phyloP scores from a whole-genome alignment of 768 basidiomycete genomes.

The Mrakia gelida region DNA sequence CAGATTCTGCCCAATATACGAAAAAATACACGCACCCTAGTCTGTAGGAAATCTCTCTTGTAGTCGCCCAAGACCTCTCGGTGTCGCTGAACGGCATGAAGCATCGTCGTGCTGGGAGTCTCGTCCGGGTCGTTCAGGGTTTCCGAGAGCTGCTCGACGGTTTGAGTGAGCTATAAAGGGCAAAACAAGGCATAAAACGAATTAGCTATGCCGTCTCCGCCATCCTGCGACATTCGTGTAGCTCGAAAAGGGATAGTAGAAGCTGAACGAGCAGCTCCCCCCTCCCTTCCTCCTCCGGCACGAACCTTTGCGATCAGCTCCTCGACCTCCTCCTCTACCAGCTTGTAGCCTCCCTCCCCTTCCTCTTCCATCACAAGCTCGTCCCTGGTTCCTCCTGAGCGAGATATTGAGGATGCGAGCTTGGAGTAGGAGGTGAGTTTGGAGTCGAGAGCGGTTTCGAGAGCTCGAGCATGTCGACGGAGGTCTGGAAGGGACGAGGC shows the following conservation, averaged over 20 bases:
- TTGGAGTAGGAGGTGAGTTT: conserved; percentile 89
- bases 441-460: conserved; percentile 85
- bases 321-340: conserved; percentile 79
- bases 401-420: conserved; percentile 57
- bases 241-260: too few relatives aligned
- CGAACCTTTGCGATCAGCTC: conserved; percentile 78
- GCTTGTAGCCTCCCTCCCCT: conserved; percentile 59
- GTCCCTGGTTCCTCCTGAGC: conserved; percentile 44
- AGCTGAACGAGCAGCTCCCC: neutral
- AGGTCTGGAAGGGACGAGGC: conserved; percentile 43
- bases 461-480: conserved; percentile 84
- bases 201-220: too few relatives aligned
- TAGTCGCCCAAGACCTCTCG: conserved; percentile 86
- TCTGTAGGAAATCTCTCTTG: conserved; percentile 73
- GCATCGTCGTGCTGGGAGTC: conserved; percentile 73
- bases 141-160: conserved; percentile 69
- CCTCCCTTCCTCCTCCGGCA: neutral
- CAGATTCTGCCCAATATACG: neutral
- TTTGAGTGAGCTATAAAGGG: conserved; percentile 69
- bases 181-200: neutral
- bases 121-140: conserved; percentile 62
- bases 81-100: conserved; percentile 84
- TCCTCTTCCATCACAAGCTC: conserved; percentile 56
- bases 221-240: too few relatives aligned
- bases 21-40: conserved; percentile 56